Conservation (phyloP, 345 rosid genomes). For the Erucastrum elatum region DNA sequence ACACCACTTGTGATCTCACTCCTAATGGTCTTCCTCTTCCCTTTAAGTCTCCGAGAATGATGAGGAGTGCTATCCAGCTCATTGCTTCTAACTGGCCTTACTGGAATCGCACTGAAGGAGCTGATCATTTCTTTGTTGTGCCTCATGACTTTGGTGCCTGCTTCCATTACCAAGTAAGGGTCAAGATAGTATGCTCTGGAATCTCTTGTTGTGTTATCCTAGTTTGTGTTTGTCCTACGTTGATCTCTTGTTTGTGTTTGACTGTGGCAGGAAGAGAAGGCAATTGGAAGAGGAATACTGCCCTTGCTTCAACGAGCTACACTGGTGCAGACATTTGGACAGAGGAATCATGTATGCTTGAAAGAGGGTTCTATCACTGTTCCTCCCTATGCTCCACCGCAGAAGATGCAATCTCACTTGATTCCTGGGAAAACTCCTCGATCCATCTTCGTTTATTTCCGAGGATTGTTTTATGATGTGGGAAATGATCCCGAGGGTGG, state of each 20-base stretch:
- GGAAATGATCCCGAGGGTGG: conserved; percentile 99
- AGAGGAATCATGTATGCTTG: conserved; percentile 91
- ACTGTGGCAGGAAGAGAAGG: conserved; percentile 84
- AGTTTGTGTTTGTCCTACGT: too few species aligned
- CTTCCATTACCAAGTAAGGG: conserved; percentile 86
- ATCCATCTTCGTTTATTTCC: conserved; percentile 92
- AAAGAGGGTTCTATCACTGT: conserved; percentile 93
- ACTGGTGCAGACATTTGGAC: conserved; percentile 97
- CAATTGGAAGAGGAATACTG: conserved; percentile 91
- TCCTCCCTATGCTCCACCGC: conserved; percentile 99
- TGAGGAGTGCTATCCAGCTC: conserved; percentile 97
- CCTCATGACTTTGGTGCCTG: conserved; percentile 99
- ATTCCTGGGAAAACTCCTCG: conserved; percentile 86
- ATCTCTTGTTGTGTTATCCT: background rate
- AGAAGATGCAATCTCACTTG: conserved; percentile 89
- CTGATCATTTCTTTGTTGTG: conserved; percentile 91
- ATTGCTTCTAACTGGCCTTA: conserved; percentile 94
- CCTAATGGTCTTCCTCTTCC: conserved; percentile 97
- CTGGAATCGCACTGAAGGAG: conserved; percentile 96
- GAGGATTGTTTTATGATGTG: conserved; percentile 95
- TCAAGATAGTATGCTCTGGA: background rate
- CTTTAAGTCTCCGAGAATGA: conserved; percentile 92
- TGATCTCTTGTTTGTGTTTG: conserved; percentile 21
- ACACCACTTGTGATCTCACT: conserved; percentile 95
- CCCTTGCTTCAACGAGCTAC: conserved; percentile 92